Evolutionary conservation across 2,329 filamentous ascomycete genomes (phyloP), one percentile per base, ranked within the genome.

Genomic region (Sporothrix pallida): DNA sequence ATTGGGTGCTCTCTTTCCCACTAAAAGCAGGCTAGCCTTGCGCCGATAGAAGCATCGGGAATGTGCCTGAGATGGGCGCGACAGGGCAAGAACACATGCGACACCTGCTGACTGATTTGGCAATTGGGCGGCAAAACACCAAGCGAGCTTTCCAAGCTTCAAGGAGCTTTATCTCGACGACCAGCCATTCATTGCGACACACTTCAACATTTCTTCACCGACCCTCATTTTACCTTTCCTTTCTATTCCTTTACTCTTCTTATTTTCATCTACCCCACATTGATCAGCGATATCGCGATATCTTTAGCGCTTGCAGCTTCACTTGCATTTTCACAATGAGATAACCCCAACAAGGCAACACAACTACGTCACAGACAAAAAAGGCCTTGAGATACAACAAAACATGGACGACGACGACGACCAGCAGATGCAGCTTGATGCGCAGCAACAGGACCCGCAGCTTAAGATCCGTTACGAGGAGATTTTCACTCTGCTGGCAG

Each of bases 401-500:
- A 31, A 6, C 60, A 72, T 70, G 72, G 62, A 68, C 20, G 68
- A 69, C 74, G 56, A 63, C 48, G 72, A 73, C 60, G 69, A 73
- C 60, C 42, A 72, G 50, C 70, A 77, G 62, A 48, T 56, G 67
- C 52, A 42, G 44, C 44, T 50, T 7, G 52, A 72, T 7, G 60
- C 26, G 54, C 46, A 69, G 60, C 72, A 72, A 12, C 72, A 69
- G 15, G 65, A 37, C 42, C 31, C 44, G 12, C 50, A 65, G 52
- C 54, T 48, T 3, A 44, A 70, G 13, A 74, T 76, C 44, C 73
- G 10, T 20, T 75, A 69, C 73, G 37, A 56, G 8, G 75, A 67
- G 46, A 42, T 71, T 5, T 77, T 77, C 10, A 81, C 83, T 6
- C 88, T 94, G 31, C 84, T 90, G 0, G n/a, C 73, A 23, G 42